Percentiles rank a stretch among this genome's conserved stretches.
These are phyloP conservation scores for Amanita pallidorosea DNA, from an alignment of 768 basidiomycete genomes.

Conservation along the genomic window DNA sequence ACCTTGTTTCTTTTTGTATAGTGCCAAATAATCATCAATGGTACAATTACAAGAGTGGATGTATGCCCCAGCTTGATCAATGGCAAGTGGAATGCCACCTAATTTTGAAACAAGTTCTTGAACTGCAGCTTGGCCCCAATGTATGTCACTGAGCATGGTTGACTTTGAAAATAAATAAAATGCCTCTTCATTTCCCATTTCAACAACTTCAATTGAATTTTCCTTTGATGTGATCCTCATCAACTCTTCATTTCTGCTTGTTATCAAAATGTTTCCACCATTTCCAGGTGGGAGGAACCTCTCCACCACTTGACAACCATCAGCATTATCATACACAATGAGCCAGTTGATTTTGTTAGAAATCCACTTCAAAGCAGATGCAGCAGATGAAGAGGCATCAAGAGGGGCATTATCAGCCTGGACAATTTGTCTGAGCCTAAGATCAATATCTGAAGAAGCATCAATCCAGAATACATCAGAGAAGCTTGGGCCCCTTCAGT, in stretches of 20 bases:
- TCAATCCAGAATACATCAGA: constrained; percentile 15
- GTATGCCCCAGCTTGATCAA: constrained; percentile 11
- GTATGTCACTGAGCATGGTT: not conserved
- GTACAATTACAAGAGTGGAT: constrained; percentile 8
- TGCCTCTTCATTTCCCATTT: constrained; percentile 11
- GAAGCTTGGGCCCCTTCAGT: constrained; percentile 1
- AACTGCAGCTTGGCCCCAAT: not conserved
- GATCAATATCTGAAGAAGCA: constrained; percentile 9
- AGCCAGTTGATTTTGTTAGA: not conserved
- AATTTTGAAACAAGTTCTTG: not conserved
- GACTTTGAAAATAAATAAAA: constrained; percentile 9
- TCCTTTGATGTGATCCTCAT: not conserved
- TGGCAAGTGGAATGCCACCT: constrained; percentile 6
- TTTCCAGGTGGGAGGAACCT: not conserved
- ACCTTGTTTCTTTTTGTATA: constrained; percentile 4
- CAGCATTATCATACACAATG: constrained; percentile 1
- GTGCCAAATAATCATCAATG: constrained; percentile 8
- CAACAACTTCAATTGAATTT: constrained; percentile 4
- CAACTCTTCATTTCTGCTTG: not conserved
- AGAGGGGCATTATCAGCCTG: not conserved
- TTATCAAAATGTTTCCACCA: not conserved
- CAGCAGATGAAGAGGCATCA: not conserved
- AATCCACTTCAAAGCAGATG: constrained; percentile 3
- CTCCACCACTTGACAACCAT: not conserved
- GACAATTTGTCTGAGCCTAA: constrained; percentile 5